A percentile compares a stretch with the other conserved stretches of the same genome.
Evolutionary conservation across 148 eudicot species (phyloP).

Genomic region (Hydrangea macrophylla): DNA sequence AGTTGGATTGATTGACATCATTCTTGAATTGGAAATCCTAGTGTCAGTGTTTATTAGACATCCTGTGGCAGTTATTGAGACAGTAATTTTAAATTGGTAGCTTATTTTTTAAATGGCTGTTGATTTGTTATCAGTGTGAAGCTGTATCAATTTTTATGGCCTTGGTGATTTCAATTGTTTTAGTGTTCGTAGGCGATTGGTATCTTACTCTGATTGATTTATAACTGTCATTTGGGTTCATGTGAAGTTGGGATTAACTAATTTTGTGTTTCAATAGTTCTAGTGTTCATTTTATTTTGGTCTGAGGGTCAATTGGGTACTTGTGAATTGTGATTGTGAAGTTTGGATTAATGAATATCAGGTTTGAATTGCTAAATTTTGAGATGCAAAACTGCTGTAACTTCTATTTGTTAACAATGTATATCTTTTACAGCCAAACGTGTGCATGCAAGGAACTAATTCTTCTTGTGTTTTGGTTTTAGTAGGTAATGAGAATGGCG

Average conservation of each 20-base stretch:
- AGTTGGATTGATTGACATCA: background rate
- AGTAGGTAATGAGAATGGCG: slow-evolving; percentile 18
- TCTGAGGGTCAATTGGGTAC: too few relatives aligned
- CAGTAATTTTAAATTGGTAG: background rate
- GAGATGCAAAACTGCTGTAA: background rate
- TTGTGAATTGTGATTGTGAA: too few relatives aligned
- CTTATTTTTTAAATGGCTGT: background rate
- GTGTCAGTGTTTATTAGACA: background rate
- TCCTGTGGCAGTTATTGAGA: background rate
- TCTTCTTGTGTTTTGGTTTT: slow-evolving; percentile 2
- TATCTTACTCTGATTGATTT: background rate
- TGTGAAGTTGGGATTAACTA: background rate
- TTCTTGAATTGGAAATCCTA: background rate
- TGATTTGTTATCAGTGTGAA: background rate
- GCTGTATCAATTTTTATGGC: background rate
- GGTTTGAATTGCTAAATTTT: background rate
- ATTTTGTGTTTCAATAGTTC: too few relatives aligned
- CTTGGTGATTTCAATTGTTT: background rate
- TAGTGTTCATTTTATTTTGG: too few relatives aligned
- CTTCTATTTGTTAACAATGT: background rate
- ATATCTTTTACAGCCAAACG: background rate
- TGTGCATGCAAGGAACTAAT: background rate
- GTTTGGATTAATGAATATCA: background rate
- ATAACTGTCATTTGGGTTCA: background rate
- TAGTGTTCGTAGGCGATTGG: background rate